A percentile compares a stretch with the other conserved stretches of the same genome.
phyloP scores from a whole-genome alignment of 805 yeast genomes.

The Lachancea kluyveri region DNA sequence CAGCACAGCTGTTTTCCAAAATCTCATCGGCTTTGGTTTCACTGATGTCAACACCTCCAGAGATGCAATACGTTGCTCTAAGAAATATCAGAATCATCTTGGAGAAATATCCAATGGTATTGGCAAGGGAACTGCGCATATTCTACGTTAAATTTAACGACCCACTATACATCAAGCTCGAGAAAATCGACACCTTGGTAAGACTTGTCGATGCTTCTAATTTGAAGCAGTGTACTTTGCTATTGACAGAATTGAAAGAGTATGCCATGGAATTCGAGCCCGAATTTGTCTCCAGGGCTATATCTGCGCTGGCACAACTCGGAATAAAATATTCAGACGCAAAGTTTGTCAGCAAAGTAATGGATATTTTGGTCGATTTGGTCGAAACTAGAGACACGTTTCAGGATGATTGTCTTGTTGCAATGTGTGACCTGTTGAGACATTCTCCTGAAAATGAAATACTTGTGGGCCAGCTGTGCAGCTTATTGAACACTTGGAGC shows the following conservation, averaged over 20 bases:
- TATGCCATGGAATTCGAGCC: constrained; percentile 83
- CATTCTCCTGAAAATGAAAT: constrained; percentile 44
- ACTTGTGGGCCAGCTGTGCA: constrained; percentile 23
- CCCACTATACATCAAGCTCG: constrained; percentile 71
- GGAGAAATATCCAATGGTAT: constrained; percentile 78
- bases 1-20: constrained; percentile 54
- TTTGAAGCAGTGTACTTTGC: constrained; percentile 44
- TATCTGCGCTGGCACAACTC: constrained; percentile 63
- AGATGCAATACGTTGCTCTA: constrained; percentile 88
- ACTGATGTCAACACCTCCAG: constrained; percentile 81
- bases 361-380: constrained; percentile 54
- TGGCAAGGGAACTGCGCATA: constrained; percentile 75
- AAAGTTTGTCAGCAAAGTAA: constrained; percentile 44
- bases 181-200: constrained; percentile 68
- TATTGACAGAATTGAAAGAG: constrained; percentile 68
- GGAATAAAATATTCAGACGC: constrained; percentile 49
- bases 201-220: constrained; percentile 52
- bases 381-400: constrained; percentile 59
- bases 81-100: constrained; percentile 85
- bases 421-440: constrained; percentile 60
- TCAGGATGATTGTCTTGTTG: constrained; percentile 52
- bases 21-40: constrained; percentile 84
- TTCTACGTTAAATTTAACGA: constrained; percentile 86
- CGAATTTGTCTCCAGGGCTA: constrained; percentile 61
- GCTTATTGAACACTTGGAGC: constrained; percentile 32